A percentile compares a stretch with the other conserved stretches of the same genome.
Conservation (phyloP, 495 filamentous ascomycete species). For the Aspergillus bridgeri region DNA sequence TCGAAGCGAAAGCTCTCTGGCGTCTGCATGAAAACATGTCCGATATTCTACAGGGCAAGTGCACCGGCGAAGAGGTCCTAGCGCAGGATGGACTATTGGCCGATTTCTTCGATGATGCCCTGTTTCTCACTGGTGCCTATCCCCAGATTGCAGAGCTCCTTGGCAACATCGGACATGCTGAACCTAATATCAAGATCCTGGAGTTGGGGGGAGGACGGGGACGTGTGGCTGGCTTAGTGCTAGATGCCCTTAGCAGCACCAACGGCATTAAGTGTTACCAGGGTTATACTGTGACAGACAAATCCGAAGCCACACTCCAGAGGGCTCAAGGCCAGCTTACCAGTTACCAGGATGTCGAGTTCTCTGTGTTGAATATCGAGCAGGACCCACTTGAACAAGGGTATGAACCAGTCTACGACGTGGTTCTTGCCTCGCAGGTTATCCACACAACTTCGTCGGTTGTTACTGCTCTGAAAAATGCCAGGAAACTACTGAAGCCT, state of each 20-base stretch:
- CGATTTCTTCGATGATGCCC: background rate
- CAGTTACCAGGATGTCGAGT: background rate
- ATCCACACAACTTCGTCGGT: constrained; percentile 4
- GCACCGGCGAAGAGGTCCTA: background rate
- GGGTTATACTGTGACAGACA: constrained; percentile 3
- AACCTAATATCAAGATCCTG: background rate
- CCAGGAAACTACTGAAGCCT: background rate
- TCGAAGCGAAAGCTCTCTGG: background rate
- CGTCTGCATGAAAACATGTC: background rate
- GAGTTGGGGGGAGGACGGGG: constrained; percentile 8
- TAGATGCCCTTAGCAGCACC: background rate
- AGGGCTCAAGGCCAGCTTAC: background rate
- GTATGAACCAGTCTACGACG: background rate
- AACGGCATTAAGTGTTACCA: background rate
- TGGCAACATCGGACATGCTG: background rate
- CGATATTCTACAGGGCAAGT: background rate
- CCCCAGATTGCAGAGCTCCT: background rate
- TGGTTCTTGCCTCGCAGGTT: constrained; percentile 5
- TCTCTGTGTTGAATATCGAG: constrained; percentile 3
- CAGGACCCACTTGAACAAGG: constrained; percentile 7
- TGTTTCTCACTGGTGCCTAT: background rate
- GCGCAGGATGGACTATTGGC: background rate
- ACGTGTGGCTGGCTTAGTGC: background rate
- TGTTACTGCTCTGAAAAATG: background rate
- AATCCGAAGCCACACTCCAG: background rate